Percentiles rank a stretch among this genome's conserved stretches.
Evolutionary conservation across 306 rosid genomes (phyloP).

Genomic region (Urtica urens): DNA sequence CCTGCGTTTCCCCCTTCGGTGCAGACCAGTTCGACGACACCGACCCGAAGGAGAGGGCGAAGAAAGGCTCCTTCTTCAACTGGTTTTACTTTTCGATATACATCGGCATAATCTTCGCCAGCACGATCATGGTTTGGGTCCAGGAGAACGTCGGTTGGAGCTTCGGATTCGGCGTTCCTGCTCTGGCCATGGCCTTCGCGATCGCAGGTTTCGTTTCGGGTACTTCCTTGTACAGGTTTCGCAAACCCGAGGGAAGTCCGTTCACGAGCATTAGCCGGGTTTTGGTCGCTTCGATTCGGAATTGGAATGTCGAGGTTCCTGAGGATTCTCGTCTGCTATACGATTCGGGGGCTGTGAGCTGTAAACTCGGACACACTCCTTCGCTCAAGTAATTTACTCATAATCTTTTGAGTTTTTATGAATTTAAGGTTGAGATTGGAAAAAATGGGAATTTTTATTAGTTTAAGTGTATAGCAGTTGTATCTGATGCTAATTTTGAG

Average conservation of each 20-base stretch:
- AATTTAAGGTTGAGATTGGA: no score
- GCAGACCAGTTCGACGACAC: constrained; percentile 34
- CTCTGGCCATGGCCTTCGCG: constrained; percentile 19
- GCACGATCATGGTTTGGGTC: constrained; percentile 25
- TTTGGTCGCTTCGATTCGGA: constrained; percentile 19
- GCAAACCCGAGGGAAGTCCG: constrained; percentile 28
- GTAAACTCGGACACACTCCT: constrained; percentile 18
- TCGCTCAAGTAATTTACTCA: constrained; percentile 15
- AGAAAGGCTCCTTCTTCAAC: constrained; percentile 27
- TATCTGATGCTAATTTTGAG: no score
- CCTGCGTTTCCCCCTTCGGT: constrained; percentile 29
- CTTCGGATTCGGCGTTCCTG: constrained; percentile 25
- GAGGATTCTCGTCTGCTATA: constrained; percentile 11
- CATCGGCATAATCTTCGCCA: constrained; percentile 20
- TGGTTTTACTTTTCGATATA: constrained; percentile 28
- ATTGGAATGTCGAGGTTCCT: constrained; percentile 12
- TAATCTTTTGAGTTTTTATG: no score
- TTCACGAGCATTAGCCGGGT: constrained; percentile 23
- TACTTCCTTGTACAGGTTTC: constrained; percentile 22
- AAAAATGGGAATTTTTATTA: no score
- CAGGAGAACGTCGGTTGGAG: constrained; percentile 31
- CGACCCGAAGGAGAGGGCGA: constrained; percentile 16
- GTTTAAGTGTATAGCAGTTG: no score
- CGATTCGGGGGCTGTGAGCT: constrained; percentile 20
- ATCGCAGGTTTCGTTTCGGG: constrained; percentile 21